Conservation (phyloP, 2,329 filamentous ascomycete species). For the Beauveria sp. region DNA sequence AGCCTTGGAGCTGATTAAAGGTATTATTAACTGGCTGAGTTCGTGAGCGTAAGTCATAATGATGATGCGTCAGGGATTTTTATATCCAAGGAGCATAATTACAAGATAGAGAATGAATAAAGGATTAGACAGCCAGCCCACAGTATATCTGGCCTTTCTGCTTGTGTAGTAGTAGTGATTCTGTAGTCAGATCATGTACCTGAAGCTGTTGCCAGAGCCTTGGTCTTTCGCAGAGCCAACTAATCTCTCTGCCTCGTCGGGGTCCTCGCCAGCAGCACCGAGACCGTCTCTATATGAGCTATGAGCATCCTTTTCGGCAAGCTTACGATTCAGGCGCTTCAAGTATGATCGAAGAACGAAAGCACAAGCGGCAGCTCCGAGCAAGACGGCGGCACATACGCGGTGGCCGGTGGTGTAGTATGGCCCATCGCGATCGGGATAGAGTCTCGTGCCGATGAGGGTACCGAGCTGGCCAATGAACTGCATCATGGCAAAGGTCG, state of each 20-base stretch:
- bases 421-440: conserved; percentile 52
- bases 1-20: background rate
- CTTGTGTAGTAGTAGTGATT: background rate
- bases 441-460: conserved; percentile 58
- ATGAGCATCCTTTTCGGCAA: conserved; percentile 30
- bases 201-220: conserved; percentile 26
- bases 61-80: background rate
- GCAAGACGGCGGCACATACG: conserved; percentile 56
- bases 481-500: conserved; percentile 74
- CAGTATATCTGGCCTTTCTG: background rate
- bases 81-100: conserved; percentile 6
- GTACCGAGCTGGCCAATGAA: conserved; percentile 75
- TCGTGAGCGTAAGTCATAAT: conserved; percentile 5
- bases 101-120: conserved; percentile 2
- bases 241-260: conserved; percentile 32
- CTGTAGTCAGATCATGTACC: conserved; percentile 38
- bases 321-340: conserved; percentile 39
- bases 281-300: conserved; percentile 2
- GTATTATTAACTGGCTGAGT: background rate
- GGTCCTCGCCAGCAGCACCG: background rate
- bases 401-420: conserved; percentile 58
- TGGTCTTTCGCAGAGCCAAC: conserved; percentile 25
- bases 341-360: conserved; percentile 46
- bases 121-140: background rate
- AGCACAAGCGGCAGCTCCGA: conserved; percentile 50